Base-by-base conservation (phyloP, 768 basidiomycete genomes). In the Mrakia frigida region DNA sequence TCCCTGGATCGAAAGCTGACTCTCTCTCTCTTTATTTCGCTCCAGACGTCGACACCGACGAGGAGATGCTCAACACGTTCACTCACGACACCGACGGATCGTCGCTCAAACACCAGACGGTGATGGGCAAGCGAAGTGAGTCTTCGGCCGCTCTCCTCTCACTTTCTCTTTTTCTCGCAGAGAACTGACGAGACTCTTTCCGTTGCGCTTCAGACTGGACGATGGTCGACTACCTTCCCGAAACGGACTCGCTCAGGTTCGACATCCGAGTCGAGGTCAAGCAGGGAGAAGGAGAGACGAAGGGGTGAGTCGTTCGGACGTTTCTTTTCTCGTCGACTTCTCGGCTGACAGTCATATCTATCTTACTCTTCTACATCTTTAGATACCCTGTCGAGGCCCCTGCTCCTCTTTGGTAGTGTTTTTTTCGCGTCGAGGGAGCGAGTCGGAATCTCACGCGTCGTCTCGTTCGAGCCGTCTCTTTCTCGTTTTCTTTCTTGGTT, bases 261-360 rank as follows among this genome's bases (percentile, higher is more conserved):
- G 91, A 93, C 79, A 88, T 98, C 80, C 88, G 91, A 1, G 89
- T 98, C 14, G 96, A 99, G 83, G 91, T 87, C 79, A 86, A 86
- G 79, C 94, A 92, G 81, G 96, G 96, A 0, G 74, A 85, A 46
- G 96, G 96, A 10, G 87, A 89, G 77, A 98, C 93, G 33, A 87
- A 89, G 78, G 89, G 91, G 91, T 94, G 82, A 78, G 77, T 78
- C 33, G 28, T 0, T 43, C 23, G 21, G 6, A 28, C 23, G 18
- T 18, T 35, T 13, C 60, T 10, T 56, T 74, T 63, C 61, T 53
- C 50, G 6, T 43, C 74, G 46, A 56, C 79, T 61, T 37, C 23
- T 73, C 23, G 5, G 21, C 39, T 68, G 23, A 39, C 41, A 18
- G n/a, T n/a, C n/a, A n/a, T n/a, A n/a, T n/a, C n/a, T n/a, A n/a